These are phyloP conservation scores for Talaromyces marneffei DNA, from an alignment of 2,329 filamentous ascomycete genomes.

Conservation along the genomic window DNA sequence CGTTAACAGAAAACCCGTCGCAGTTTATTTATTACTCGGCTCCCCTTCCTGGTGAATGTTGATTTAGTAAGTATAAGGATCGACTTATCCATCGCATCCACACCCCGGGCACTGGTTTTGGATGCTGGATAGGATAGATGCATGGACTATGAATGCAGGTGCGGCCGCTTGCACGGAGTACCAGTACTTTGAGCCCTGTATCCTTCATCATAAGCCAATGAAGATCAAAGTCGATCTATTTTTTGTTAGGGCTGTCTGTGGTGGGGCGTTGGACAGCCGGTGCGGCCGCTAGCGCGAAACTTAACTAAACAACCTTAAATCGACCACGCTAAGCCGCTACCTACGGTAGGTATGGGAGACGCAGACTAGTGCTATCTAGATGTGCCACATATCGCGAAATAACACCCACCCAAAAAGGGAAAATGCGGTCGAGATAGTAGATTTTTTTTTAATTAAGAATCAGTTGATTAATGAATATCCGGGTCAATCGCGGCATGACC, in stretches of 20 bases:
- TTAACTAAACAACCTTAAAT: not conserved
- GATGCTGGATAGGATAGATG: too few relatives aligned
- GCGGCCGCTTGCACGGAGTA: not conserved
- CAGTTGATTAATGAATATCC: conserved; percentile 1
- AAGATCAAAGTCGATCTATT: too few relatives aligned
- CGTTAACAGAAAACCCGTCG: not conserved
- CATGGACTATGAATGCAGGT: too few relatives aligned
- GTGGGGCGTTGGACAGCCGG: not conserved
- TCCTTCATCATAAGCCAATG: not conserved
- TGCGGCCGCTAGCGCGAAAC: not conserved
- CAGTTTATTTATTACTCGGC: not conserved
- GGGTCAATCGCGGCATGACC: not conserved
- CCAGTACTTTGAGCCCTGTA: not conserved
- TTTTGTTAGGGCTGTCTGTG: too few relatives aligned
- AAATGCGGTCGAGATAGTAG: not conserved
- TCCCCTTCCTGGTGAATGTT: not conserved
- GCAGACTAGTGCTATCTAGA: too few relatives aligned
- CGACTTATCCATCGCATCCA: not conserved
- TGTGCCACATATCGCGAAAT: not conserved
- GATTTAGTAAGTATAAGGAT: not conserved
- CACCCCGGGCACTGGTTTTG: too few relatives aligned
- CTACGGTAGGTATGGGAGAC: too few relatives aligned
- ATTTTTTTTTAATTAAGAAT: too few relatives aligned
- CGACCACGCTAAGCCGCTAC: not conserved
- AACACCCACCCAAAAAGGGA: not conserved